Percentiles rank a stretch among this genome's conserved stretches.
Evolutionary conservation across 2,329 filamentous ascomycete genomes (phyloP).

Genomic region (Simplicillium aogashimaense): DNA sequence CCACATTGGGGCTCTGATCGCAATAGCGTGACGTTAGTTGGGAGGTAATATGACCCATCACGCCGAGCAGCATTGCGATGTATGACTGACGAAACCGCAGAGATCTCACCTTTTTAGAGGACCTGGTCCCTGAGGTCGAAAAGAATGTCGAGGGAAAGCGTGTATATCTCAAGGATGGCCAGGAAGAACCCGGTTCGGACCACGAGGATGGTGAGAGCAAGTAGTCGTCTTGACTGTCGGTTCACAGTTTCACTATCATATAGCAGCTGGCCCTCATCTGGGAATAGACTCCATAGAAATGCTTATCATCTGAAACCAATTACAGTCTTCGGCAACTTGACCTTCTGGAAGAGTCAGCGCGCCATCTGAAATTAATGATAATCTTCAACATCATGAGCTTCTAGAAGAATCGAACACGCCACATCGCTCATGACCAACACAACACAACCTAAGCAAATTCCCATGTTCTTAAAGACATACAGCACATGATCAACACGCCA

Average conservation of each 20-base stretch:
- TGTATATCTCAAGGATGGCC: conserved; percentile 57
- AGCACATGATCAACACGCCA: no score
- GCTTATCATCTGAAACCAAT: background rate
- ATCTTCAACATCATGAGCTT: background rate
- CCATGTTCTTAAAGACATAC: no score
- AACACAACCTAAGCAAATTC: no score
- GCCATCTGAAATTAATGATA: background rate
- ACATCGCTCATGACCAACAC: no score
- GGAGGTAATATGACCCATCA: background rate
- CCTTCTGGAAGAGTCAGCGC: background rate
- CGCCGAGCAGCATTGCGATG: no score
- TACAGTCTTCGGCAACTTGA: background rate
- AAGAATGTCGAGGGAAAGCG: conserved; percentile 63
- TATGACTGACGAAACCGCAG: conserved; percentile 23
- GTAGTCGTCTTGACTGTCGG: background rate
- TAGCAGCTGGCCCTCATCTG: no score
- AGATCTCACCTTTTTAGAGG: conserved; percentile 69
- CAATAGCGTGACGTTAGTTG: conserved; percentile 21
- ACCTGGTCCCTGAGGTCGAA: conserved; percentile 67
- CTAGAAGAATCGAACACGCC: no score
- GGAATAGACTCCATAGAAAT: background rate
- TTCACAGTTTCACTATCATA: background rate
- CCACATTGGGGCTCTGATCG: conserved; percentile 84
- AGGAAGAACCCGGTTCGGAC: conserved; percentile 35
- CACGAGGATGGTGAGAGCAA: background rate